Conservation (phyloP, 2,329 filamentous ascomycete genomes). For the Xylaria sp. region DNA sequence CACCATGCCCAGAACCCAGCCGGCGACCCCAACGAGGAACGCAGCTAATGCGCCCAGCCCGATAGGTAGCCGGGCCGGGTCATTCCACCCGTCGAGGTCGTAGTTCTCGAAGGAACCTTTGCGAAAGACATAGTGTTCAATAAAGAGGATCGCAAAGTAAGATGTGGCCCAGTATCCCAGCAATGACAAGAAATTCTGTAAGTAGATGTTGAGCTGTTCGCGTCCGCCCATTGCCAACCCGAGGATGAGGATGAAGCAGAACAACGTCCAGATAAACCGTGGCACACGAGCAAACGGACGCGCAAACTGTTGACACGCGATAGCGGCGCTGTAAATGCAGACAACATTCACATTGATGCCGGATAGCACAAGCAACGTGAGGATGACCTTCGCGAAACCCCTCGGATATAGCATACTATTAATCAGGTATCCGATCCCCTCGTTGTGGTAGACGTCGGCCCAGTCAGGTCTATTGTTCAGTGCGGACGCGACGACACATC, state of each 20-base stretch:
- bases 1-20: constrained; percentile 65
- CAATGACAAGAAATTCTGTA: constrained; percentile 59
- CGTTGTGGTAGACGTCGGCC: constrained; percentile 50
- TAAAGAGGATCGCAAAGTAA: constrained; percentile 59
- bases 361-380: constrained; percentile 53
- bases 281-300: constrained; percentile 56
- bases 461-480: constrained; percentile 55
- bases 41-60: constrained; percentile 56
- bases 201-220: constrained; percentile 55
- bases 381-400: constrained; percentile 56
- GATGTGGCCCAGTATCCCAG: constrained; percentile 62
- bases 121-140: constrained; percentile 61
- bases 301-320: constrained; percentile 55
- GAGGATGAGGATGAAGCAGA: constrained; percentile 58
- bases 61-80: constrained; percentile 54
- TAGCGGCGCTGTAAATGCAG: constrained; percentile 53
- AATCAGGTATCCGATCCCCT: constrained; percentile 58
- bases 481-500: constrained; percentile 55
- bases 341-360: constrained; percentile 60
- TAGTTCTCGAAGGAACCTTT: constrained; percentile 55
- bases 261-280: constrained; percentile 58
- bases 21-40: constrained; percentile 56
- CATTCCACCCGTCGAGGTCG: constrained; percentile 61
- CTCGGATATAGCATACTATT: constrained; percentile 56
- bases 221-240: constrained; percentile 56